phyloP scores from a whole-genome alignment of 768 basidiomycete species.

The Termitomyces sp. region DNA sequence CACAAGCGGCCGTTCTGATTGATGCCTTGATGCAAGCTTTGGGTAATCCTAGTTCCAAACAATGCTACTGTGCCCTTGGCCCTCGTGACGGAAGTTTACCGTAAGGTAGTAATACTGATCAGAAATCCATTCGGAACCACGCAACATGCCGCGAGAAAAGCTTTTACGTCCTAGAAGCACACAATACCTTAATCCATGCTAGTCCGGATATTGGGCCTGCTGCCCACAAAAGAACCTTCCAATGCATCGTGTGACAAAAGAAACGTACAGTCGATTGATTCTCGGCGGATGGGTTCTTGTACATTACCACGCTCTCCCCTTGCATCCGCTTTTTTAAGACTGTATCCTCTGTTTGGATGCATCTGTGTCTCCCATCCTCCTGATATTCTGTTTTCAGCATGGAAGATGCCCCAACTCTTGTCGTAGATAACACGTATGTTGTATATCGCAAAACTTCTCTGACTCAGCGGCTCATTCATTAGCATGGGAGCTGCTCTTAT shows the following conservation, averaged over 20 bases:
- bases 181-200: conserved; percentile 8
- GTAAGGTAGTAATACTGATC: not conserved
- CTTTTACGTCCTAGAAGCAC: conserved; percentile 13
- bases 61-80: not conserved
- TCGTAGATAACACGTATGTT: conserved; percentile 33
- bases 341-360: conserved; percentile 13
- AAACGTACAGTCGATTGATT: conserved; percentile 14
- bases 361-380: conserved; percentile 11
- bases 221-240: conserved; percentile 7
- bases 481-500: conserved; percentile 50
- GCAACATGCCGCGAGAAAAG: conserved; percentile 1
- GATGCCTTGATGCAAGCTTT: not conserved
- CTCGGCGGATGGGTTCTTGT: conserved; percentile 15
- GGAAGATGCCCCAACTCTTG: conserved; percentile 13
- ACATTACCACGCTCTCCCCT: conserved; percentile 13
- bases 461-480: conserved; percentile 1
- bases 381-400: conserved; percentile 6
- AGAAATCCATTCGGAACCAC: conserved; percentile 10
- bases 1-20: not conserved
- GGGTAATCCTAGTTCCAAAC: not conserved
- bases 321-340: conserved; percentile 22
- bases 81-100: not conserved
- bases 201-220: conserved; percentile 2
- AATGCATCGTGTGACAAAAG: conserved; percentile 12
- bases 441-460: not conserved